A percentile compares a stretch with the other conserved stretches of the same genome.
Conservation (phyloP, 495 filamentous ascomycete species). For the Friedmanniomyces endolithicus region DNA sequence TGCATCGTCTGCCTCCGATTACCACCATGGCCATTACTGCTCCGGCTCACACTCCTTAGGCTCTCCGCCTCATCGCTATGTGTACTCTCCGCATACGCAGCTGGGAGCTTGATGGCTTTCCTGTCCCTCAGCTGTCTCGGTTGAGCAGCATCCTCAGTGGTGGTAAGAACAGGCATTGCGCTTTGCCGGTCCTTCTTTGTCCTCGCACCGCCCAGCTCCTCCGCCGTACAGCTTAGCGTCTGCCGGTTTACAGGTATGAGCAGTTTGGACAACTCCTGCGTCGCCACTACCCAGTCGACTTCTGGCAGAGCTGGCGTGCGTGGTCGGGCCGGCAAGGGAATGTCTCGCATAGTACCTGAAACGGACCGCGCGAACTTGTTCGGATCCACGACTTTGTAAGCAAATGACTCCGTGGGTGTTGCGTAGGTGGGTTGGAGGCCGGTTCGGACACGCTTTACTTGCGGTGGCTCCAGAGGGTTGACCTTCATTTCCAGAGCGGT, state of each 20-base stretch:
- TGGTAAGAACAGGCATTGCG: constrained; percentile 26
- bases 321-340: constrained; percentile 24
- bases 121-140: constrained; percentile 64
- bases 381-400: constrained; percentile 56
- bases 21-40: not conserved
- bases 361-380: constrained; percentile 42
- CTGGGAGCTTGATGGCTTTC: constrained; percentile 39
- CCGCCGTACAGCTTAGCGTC: constrained; percentile 57
- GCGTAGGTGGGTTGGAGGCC: constrained; percentile 52
- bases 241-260: constrained; percentile 64
- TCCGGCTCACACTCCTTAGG: constrained; percentile 12
- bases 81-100: constrained; percentile 2
- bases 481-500: constrained; percentile 49
- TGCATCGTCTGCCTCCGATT: constrained; percentile 12
- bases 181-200: constrained; percentile 46
- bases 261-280: constrained; percentile 67
- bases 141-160: constrained; percentile 30
- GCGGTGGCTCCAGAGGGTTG: constrained; percentile 36
- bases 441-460: constrained; percentile 40
- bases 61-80: constrained; percentile 12
- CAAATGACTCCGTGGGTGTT: constrained; percentile 64
- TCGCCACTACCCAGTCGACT: constrained; percentile 70
- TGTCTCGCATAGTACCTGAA: constrained; percentile 28
- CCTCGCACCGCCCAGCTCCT: constrained; percentile 54
- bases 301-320: constrained; percentile 58